These are phyloP conservation scores for Triticum turgidum DNA, from an alignment of 176 grass and related monocot genomes.

Conservation along the genomic window DNA sequence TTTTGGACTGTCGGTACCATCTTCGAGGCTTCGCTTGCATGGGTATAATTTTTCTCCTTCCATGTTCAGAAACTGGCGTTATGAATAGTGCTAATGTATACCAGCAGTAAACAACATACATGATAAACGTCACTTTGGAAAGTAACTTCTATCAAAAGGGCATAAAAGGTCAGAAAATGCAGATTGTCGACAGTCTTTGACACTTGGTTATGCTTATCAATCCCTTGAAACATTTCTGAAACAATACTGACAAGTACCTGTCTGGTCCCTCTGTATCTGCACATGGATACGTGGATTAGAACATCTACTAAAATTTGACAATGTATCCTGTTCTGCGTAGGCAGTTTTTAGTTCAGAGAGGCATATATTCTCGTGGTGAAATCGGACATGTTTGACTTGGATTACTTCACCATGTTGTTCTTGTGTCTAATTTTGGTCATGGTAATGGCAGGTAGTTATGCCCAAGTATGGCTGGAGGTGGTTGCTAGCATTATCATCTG, in stretches of 20 bases:
- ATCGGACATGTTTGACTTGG: background rate
- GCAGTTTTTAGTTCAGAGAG: conserved; percentile 4
- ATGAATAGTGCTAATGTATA: background rate
- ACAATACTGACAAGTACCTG: background rate
- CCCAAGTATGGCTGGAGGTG: conserved; percentile 94
- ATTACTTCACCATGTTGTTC: conserved; percentile 31
- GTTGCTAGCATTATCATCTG: conserved; percentile 71
- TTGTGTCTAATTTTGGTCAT: conserved; percentile 41
- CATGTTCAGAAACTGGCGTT: background rate
- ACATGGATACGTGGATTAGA: background rate
- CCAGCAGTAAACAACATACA: background rate
- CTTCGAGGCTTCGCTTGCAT: conserved; percentile 94
- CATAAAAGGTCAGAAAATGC: background rate
- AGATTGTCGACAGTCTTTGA: background rate
- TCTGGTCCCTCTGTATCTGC: background rate
- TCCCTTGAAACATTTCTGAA: background rate
- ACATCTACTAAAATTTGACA: conserved; percentile 16
- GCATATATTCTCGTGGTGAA: background rate
- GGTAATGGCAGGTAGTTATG: conserved; percentile 68
- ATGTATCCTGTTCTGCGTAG: background rate
- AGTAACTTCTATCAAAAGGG: background rate
- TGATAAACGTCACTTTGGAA: conserved; percentile 17
- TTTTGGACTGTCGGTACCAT: conserved; percentile 98
- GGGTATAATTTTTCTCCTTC: conserved; percentile 50
- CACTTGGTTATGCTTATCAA: background rate